phyloP scores from a whole-genome alignment of 441 rosid genomes.

The Mallotus japonicus region DNA sequence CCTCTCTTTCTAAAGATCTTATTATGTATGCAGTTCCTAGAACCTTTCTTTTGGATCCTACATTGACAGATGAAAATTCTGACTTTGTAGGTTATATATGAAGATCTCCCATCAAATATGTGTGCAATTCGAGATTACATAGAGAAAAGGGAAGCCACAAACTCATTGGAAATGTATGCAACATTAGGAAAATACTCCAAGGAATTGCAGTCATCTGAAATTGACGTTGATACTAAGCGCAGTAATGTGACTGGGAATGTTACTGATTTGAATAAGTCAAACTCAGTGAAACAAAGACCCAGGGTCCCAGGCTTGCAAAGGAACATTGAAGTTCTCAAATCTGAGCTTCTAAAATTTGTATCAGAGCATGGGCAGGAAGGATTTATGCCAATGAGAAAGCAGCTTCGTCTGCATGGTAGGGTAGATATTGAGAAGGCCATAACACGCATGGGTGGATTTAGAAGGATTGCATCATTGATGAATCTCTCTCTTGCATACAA shows the following conservation, averaged over 20 bases:
- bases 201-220: conserved; percentile 37
- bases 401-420: conserved; percentile 81
- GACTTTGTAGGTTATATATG: conserved; percentile 71
- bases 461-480: conserved; percentile 75
- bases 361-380: conserved; percentile 91
- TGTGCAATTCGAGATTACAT: conserved; percentile 89
- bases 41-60: not conserved
- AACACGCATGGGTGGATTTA: conserved; percentile 87
- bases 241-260: conserved; percentile 22
- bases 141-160: conserved; percentile 48
- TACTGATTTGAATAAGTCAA: conserved; percentile 22
- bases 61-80: conserved; percentile 1
- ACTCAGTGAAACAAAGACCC: conserved; percentile 49
- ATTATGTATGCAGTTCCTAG: not conserved
- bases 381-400: conserved; percentile 99
- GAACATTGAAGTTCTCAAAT: conserved; percentile 72
- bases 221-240: conserved; percentile 17
- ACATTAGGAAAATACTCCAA: conserved; percentile 29
- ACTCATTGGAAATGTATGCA: conserved; percentile 41
- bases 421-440: conserved; percentile 95
- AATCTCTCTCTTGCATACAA: conserved; percentile 94
- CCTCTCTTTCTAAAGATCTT: not conserved
- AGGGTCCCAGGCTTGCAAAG: conserved; percentile 87
- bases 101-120: conserved; percentile 97
- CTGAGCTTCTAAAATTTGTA: conserved; percentile 79